Evolutionary conservation across 371 early-diverging fungal genomes (phyloP), one percentile per base, ranked within the genome.

Genomic region (Syncephalastrum sp.): DNA sequence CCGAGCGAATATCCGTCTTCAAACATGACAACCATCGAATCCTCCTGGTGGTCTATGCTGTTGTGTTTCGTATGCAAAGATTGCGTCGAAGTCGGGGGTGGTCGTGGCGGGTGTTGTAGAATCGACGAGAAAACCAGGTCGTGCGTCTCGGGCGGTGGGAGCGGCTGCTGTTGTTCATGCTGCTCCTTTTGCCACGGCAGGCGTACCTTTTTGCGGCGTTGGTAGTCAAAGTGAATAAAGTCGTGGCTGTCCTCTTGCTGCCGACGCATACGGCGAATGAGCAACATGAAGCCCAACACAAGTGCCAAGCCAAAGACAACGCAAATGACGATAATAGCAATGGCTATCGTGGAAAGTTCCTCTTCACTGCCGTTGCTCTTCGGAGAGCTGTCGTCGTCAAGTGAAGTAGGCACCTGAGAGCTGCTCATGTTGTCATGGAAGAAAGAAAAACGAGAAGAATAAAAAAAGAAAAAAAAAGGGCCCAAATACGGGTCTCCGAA

Each of bases 1-100:
- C 38, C 38, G 38, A 33, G 53, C 10, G 53, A 63, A 43, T 63
- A 63, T 3, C 63, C 63, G 27, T 63, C 58, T 57, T 63, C 63
- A 44, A 53, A 53, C 58, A 63, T 57, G 17, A 45, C 41, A 16
- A 42, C 33, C 17, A 14, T 42, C 15, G 41, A 23, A 25, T 29
- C 57, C 23, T 56, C 15, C 33, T 54, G 51, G 14, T 51, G 17
- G n/a, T 24, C 41, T 27, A 33, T 25, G 27, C 45, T 19, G 23
- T 50, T 25, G 12, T 45, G 44, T 51, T 16, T 21, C 5, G 14
- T 19, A 21, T 19, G 33, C 16, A 27, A 29, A 46, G 56, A 47
- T 17, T 41, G 47, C 16, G 33, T 17, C 33, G 56, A 48, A 56
- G 56, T n/a, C 21, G 46, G 56, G 14, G 56, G 44, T 16, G 56